Percentiles rank a stretch among this genome's conserved stretches.
Evolutionary conservation across 1,284 basidiomycete species (phyloP).

Genomic region (Melampsora larici-populina): DNA sequence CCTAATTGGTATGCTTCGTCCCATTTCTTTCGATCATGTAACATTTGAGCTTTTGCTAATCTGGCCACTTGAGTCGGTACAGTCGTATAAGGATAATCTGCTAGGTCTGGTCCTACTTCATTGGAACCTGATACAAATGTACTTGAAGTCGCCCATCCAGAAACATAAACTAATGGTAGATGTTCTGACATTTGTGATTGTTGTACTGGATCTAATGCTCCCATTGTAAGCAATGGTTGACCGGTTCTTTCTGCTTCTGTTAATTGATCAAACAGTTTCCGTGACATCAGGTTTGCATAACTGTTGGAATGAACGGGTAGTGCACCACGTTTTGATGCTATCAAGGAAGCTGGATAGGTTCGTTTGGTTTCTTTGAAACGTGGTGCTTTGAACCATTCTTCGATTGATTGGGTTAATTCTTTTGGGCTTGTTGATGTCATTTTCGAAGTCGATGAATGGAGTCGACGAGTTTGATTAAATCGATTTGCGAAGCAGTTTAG

Average conservation of each 20-base stretch:
- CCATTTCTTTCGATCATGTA: slow-evolving; percentile 81
- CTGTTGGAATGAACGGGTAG: slow-evolving; percentile 69
- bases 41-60: slow-evolving; percentile 76
- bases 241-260: slow-evolving; percentile 64
- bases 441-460: background rate
- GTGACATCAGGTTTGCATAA: slow-evolving; percentile 69
- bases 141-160: slow-evolving; percentile 52
- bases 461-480: too few relatives aligned
- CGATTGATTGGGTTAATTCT: slow-evolving; percentile 53
- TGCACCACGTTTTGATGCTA: slow-evolving; percentile 84
- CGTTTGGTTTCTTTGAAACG: slow-evolving; percentile 71
- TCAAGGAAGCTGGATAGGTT: slow-evolving; percentile 71
- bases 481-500: too few relatives aligned
- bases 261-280: slow-evolving; percentile 73
- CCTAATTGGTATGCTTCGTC: slow-evolving; percentile 72
- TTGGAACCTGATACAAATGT: slow-evolving; percentile 53
- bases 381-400: slow-evolving; percentile 71
- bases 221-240: slow-evolving; percentile 76
- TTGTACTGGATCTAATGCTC: slow-evolving; percentile 59
- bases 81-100: slow-evolving; percentile 86
- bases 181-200: slow-evolving; percentile 53
- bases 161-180: slow-evolving; percentile 53
- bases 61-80: slow-evolving; percentile 87
- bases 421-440: too few relatives aligned
- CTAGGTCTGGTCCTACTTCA: slow-evolving; percentile 54